Conservation (phyloP, 1,139 yeast genomes). For the Nadsonia starkeyi-henricii region DNA sequence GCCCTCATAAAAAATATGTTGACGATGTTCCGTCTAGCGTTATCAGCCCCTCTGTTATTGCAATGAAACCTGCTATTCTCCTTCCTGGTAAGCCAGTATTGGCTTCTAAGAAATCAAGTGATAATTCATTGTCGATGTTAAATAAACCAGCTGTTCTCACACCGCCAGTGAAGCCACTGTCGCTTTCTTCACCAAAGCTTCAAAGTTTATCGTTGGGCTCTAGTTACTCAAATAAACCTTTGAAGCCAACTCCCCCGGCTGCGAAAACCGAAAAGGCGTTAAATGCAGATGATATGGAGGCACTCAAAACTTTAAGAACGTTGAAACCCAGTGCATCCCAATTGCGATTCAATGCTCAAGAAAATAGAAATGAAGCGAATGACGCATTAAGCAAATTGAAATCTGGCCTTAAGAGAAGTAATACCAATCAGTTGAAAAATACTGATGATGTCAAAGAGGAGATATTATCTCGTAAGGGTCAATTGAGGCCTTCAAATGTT, state of each 20-base stretch:
- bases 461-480: constrained; percentile 12
- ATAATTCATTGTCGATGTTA: background rate
- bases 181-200: constrained; percentile 4
- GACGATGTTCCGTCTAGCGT: background rate
- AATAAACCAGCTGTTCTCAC: constrained; percentile 1
- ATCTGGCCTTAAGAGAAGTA: constrained; percentile 13
- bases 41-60: background rate
- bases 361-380: constrained; percentile 9
- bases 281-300: constrained; percentile 14
- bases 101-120: background rate
- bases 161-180: constrained; percentile 8
- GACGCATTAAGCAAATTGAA: constrained; percentile 13
- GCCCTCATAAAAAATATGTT: too few species aligned
- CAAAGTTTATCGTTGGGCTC: constrained; percentile 5
- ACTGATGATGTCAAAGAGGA: constrained; percentile 14
- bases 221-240: background rate
- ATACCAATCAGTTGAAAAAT: constrained; percentile 15
- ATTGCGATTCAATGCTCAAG: background rate
- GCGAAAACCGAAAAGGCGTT: background rate
- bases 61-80: background rate
- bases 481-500: constrained; percentile 6
- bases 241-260: too few species aligned
- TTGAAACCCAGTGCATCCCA: background rate
- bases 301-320: constrained; percentile 11
- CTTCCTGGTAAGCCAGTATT: background rate